Conservation (phyloP, 2,329 filamentous ascomycete species). For the Sporothrix curviconia region DNA sequence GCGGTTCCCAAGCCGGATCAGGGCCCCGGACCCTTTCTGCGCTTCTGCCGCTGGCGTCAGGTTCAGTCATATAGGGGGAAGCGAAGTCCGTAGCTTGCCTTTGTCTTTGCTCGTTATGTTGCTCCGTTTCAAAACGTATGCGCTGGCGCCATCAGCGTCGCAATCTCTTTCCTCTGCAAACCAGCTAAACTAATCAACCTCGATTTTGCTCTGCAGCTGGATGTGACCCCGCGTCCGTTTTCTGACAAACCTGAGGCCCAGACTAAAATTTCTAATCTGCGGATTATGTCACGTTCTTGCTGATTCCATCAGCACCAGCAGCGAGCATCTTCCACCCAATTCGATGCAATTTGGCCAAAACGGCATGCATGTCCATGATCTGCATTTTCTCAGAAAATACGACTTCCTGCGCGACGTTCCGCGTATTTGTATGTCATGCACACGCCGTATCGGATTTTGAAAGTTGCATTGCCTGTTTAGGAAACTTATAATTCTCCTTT, state of each 20-base stretch:
- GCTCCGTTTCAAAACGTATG: not conserved
- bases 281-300: not conserved
- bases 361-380: not conserved
- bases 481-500: not conserved
- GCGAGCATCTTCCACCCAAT: constrained; percentile 3
- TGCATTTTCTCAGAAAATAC: too few relatives aligned
- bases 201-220: too few relatives aligned
- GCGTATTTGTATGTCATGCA: not conserved
- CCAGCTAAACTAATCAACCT: too few relatives aligned
- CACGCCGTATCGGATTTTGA: too few relatives aligned
- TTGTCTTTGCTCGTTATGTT: too few relatives aligned
- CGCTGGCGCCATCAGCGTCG: not conserved
- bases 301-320: constrained; percentile 5
- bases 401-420: not conserved
- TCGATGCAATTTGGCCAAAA: not conserved
- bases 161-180: not conserved
- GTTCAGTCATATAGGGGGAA: too few relatives aligned
- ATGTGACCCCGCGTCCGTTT: too few relatives aligned
- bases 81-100: too few relatives aligned
- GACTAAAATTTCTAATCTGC: constrained; percentile 3
- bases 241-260: constrained; percentile 3
- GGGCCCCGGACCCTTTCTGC: not conserved
- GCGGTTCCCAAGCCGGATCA: not conserved
- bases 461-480: not conserved
- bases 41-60: not conserved